These are phyloP conservation scores for Monoraphidium neglectum DNA, from an alignment of 139 green algal genomes.

Conservation along the genomic window DNA sequence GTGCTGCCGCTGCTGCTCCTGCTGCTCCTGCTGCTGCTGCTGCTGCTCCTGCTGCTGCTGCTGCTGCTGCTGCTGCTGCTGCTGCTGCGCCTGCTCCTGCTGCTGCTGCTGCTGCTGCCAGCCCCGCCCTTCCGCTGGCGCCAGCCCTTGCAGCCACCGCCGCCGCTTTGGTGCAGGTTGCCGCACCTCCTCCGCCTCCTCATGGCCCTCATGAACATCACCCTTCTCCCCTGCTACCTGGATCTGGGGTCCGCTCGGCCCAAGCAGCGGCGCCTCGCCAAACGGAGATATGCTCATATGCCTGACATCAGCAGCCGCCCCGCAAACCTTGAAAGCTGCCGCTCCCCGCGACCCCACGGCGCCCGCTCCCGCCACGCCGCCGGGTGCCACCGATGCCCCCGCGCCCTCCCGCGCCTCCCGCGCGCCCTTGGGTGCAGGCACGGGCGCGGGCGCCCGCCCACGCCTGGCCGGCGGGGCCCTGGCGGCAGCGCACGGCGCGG, in stretches of 20 bases:
- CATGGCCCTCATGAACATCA: neutral
- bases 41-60: slow-evolving; percentile 17
- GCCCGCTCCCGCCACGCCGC: too few species aligned
- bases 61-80: neutral
- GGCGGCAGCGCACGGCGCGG: too few species aligned
- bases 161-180: neutral
- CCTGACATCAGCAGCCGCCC: too few species aligned
- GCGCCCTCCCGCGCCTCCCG: too few species aligned
- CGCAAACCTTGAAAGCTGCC: too few species aligned
- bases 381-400: too few species aligned
- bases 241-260: too few species aligned
- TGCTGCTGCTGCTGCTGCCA: neutral
- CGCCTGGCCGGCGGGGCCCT: too few species aligned
- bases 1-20: neutral
- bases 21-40: neutral
- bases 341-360: too few species aligned
- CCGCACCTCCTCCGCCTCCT: neutral
- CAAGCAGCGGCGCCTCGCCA: neutral
- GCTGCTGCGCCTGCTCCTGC: neutral
- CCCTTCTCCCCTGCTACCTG: neutral
- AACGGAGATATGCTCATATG: too few species aligned
- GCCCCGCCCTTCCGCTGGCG: neutral
- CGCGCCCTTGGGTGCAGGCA: too few species aligned
- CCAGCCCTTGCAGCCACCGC: neutral
- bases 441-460: too few species aligned